Base-by-base conservation (phyloP, 75 land plant species). In the Azolla pinnata region DNA sequence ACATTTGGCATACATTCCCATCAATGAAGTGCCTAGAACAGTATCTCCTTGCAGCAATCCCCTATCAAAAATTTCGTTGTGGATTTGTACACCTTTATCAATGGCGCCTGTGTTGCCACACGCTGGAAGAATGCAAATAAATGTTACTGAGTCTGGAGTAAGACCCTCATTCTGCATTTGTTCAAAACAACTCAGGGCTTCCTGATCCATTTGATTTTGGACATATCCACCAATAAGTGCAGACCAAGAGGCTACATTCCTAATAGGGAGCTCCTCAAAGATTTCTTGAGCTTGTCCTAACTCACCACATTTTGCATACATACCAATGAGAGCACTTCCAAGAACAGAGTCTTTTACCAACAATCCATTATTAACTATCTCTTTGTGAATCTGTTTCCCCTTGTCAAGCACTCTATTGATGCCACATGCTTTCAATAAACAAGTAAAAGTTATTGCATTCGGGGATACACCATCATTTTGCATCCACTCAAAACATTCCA, bases 1-100 rank as follows among this genome's bases (percentile, higher is more conserved):
- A 74, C 77, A 74, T 51, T 74, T 69, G 9, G 77, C 67, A 57
- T 79, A 79, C 82, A 79, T 75, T 65, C 74, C 76, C 26, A 81
- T 48, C 56, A 81, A 23, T 1, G 80, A 61, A 60, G 53, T 77
- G 7, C 64, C 60, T 9, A 77, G 28, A 35, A 68, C 63, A n/a
- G 54, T 45, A 49, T 81, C 71, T 4, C 56, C 54, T 23, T 64
- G 24, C 33, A 29, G 33, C 33, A 56, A 16, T 1, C 33, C 16
- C 7, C 30, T 12, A 1, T 28, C 16, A 14, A 28, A 28, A 56
- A 29, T 28, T 56, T 56, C 33, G 12, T 12, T 28, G 29, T 56
- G 58, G 34, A 56, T 56, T 31, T 31, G 19, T 31, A 12, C 29
- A 9, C 58, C 58, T 56, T 56, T 29, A 16, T 27, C 19, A 19